Evolutionary conservation across 2,329 filamentous ascomycete species (phyloP).

Genomic region (Trichocomaceae sp.): DNA sequence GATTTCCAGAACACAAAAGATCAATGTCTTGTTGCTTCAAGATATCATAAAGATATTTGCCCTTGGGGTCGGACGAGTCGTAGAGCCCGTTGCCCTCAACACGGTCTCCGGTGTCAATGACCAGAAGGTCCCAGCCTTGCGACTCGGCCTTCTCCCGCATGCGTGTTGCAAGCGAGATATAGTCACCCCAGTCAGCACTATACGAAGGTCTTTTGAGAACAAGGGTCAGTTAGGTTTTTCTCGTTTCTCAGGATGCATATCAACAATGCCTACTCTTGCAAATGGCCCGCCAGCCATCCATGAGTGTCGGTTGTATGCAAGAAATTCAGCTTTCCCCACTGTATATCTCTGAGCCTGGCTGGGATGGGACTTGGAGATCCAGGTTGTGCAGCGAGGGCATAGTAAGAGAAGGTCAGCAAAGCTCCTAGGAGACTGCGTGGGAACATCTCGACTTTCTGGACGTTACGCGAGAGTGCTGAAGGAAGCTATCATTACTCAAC

Average conservation of each 20-base stretch:
- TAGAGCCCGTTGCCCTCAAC: constrained; percentile 94
- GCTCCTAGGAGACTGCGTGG: constrained; percentile 16
- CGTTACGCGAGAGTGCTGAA: not conserved
- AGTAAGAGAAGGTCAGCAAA: constrained; percentile 11
- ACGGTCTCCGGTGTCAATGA: constrained; percentile 92
- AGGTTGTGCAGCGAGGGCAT: constrained; percentile 59
- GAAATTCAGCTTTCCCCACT: constrained; percentile 94
- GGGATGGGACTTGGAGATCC: constrained; percentile 69
- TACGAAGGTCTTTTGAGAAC: constrained; percentile 62
- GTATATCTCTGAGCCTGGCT: constrained; percentile 74
- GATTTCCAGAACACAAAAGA: constrained; percentile 80
- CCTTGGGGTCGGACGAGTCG: constrained; percentile 81
- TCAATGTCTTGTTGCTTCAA: constrained; percentile 77
- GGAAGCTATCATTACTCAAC: not conserved
- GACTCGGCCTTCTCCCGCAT: constrained; percentile 72
- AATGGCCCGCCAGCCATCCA: constrained; percentile 89
- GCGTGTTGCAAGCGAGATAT: constrained; percentile 83
- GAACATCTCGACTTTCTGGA: constrained; percentile 4
- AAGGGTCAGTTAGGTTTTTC: not conserved
- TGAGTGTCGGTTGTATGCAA: constrained; percentile 95
- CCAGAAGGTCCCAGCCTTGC: constrained; percentile 72
- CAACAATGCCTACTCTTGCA: constrained; percentile 63
- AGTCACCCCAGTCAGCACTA: constrained; percentile 96
- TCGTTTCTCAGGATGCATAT: not conserved
- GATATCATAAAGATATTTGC: constrained; percentile 81